phyloP scores from a whole-genome alignment of 2,329 filamentous ascomycete genomes.

The Pezicula carpinea region DNA sequence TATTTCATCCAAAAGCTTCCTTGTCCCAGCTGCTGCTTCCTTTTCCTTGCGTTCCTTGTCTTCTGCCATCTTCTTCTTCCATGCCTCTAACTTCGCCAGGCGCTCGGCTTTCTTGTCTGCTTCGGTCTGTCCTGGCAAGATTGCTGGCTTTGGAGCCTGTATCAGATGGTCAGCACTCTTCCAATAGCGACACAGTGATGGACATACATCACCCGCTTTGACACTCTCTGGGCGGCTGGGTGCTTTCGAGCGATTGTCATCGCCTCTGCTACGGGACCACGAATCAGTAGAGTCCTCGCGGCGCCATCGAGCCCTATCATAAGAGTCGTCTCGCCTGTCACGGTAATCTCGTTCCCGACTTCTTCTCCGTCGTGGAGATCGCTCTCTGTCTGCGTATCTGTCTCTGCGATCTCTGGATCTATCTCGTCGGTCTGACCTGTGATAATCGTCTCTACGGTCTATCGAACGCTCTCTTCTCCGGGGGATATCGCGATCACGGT shows the following conservation, averaged over 20 bases:
- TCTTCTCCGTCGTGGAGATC: constrained; percentile 53
- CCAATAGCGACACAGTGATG: not conserved
- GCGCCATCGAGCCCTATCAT: constrained; percentile 58
- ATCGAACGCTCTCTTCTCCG: constrained; percentile 67
- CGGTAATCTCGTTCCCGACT: constrained; percentile 68
- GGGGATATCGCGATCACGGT: constrained; percentile 55
- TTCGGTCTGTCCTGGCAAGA: constrained; percentile 53
- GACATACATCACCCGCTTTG: constrained; percentile 54
- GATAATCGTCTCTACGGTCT: constrained; percentile 62
- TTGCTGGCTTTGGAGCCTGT: constrained; percentile 50
- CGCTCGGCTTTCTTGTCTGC: constrained; percentile 76
- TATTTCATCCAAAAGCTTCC: constrained; percentile 67
- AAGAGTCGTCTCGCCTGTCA: constrained; percentile 68
- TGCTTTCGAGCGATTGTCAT: constrained; percentile 55
- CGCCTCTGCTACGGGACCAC: constrained; percentile 59
- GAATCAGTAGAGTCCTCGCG: constrained; percentile 71
- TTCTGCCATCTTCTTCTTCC: constrained; percentile 83
- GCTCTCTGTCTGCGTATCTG: constrained; percentile 50
- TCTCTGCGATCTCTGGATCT: constrained; percentile 58
- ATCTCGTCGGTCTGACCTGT: constrained; percentile 58
- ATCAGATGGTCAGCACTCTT: constrained; percentile 8
- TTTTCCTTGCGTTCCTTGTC: constrained; percentile 69
- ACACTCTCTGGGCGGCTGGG: constrained; percentile 42
- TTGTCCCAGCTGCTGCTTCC: constrained; percentile 59
- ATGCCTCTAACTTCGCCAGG: constrained; percentile 77